These are phyloP conservation scores for Phalaenopsis hybrid DNA, from an alignment of 116 monocot species.

Conservation along the genomic window DNA sequence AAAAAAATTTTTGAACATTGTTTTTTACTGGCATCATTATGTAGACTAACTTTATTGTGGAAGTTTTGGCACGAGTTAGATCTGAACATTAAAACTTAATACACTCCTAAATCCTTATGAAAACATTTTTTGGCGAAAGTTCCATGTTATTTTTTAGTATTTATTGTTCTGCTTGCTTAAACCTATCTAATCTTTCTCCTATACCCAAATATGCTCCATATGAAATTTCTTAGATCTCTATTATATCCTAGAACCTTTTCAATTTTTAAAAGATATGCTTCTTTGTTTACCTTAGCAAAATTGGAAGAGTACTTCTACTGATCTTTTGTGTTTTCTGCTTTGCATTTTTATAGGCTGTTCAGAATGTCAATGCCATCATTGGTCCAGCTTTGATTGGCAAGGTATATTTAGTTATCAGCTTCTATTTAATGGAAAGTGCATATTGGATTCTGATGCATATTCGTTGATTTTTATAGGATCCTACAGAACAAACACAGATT, in stretches of 20 bases:
- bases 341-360: slow-evolving; percentile 55
- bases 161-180: too few species aligned
- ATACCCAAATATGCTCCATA: too few species aligned
- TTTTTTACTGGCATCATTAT: background rate
- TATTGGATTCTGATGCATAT: background rate
- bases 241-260: too few species aligned
- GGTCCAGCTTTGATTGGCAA: slow-evolving; percentile 86
- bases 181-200: too few species aligned
- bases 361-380: slow-evolving; percentile 80
- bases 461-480: slow-evolving; percentile 44
- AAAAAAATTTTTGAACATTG: background rate
- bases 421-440: background rate
- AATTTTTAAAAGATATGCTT: too few species aligned
- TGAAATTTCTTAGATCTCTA: too few species aligned
- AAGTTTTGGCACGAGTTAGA: too few species aligned
- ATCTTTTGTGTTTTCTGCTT: background rate
- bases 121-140: too few species aligned
- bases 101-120: too few species aligned
- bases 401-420: slow-evolving; percentile 27
- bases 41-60: background rate
- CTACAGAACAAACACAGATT: slow-evolving; percentile 72
- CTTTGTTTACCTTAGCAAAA: background rate
- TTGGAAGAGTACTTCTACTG: background rate
- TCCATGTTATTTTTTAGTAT: too few species aligned
- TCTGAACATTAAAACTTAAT: too few species aligned